A percentile compares a stretch with the other conserved stretches of the same genome.
Conservation (phyloP, 352 stramenopile species). For the Phytopythium aichiense region DNA sequence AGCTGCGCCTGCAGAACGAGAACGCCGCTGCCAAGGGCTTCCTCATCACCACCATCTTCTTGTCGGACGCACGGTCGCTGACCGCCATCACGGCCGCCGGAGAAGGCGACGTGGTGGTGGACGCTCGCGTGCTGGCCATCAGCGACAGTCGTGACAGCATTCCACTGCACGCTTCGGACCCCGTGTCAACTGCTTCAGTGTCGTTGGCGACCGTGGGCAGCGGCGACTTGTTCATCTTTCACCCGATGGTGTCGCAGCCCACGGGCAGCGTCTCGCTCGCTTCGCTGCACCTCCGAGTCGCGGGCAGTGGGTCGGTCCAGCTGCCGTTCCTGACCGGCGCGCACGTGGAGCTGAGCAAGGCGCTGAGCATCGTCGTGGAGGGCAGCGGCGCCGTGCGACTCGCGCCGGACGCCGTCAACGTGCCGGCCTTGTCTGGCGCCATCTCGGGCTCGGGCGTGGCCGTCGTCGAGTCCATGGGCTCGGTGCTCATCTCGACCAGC, state of each 20-base stretch:
- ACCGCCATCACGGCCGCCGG: conserved; percentile 30
- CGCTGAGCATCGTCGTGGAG: conserved; percentile 36
- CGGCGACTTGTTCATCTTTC: conserved; percentile 33
- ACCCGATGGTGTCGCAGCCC: conserved; percentile 9
- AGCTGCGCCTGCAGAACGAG: conserved; percentile 50
- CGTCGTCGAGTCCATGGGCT: conserved; percentile 30
- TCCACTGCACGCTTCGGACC: conserved; percentile 1
- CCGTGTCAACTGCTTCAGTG: conserved; percentile 26
- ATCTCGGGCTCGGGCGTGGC: conserved; percentile 27
- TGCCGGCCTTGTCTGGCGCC: conserved; percentile 21
- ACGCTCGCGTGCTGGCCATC: conserved; percentile 35
- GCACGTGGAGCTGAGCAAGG: conserved; percentile 16
- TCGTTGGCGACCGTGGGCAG: conserved; percentile 32
- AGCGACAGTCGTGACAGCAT: conserved; percentile 6
- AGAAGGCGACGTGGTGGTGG: conserved; percentile 36
- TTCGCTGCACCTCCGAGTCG: conserved; percentile 31
- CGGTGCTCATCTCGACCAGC: conserved; percentile 11
- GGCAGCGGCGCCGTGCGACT: conserved; percentile 33
- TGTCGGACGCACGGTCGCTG: conserved; percentile 43
- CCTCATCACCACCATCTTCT: conserved; percentile 48
- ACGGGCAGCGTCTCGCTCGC: conserved; percentile 19
- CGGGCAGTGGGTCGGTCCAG: conserved; percentile 26
- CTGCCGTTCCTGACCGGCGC: conserved; percentile 17
- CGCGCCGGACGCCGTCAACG: conserved; percentile 22
- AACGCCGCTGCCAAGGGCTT: conserved; percentile 39